These are phyloP conservation scores for Metschnikowia shivogae DNA, from an alignment of 805 yeast genomes.

Conservation along the genomic window DNA sequence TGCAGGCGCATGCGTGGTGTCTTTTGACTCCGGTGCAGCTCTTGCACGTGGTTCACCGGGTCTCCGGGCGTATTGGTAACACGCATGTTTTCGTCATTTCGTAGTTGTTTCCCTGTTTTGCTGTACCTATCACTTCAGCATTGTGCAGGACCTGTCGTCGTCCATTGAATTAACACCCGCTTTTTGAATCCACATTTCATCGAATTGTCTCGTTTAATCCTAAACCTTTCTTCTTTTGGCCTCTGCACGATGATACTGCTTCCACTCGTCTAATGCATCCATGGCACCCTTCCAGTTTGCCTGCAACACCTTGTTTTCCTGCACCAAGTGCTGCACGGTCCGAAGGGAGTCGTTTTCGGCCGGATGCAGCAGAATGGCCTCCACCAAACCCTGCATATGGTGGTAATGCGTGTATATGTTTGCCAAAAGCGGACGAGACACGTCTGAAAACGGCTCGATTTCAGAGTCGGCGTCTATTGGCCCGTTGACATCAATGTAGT, in stretches of 20 bases:
- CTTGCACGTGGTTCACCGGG: too few relatives aligned
- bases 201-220: too few relatives aligned
- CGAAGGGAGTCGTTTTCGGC: constrained; percentile 12
- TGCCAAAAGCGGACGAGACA: constrained; percentile 32
- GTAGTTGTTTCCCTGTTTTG: too few relatives aligned
- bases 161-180: too few relatives aligned
- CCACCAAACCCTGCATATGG: constrained; percentile 19
- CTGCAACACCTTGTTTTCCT: constrained; percentile 31
- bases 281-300: constrained; percentile 40
- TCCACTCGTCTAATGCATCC: constrained; percentile 38
- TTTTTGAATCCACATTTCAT: too few relatives aligned
- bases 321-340: constrained; percentile 21
- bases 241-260: constrained; percentile 16
- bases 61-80: too few relatives aligned
- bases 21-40: too few relatives aligned
- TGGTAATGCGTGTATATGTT: constrained; percentile 35
- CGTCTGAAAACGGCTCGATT: constrained; percentile 33
- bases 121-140: too few relatives aligned
- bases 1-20: too few relatives aligned
- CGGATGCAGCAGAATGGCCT: constrained; percentile 7
- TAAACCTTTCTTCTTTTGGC: not conserved
- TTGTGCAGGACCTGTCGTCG: too few relatives aligned
- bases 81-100: too few relatives aligned
- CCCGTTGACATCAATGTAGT: constrained; percentile 24
- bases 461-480: constrained; percentile 20